Evolutionary conservation across 1,284 basidiomycete species (phyloP).

Genomic region (Cryptococcus neoformans): DNA sequence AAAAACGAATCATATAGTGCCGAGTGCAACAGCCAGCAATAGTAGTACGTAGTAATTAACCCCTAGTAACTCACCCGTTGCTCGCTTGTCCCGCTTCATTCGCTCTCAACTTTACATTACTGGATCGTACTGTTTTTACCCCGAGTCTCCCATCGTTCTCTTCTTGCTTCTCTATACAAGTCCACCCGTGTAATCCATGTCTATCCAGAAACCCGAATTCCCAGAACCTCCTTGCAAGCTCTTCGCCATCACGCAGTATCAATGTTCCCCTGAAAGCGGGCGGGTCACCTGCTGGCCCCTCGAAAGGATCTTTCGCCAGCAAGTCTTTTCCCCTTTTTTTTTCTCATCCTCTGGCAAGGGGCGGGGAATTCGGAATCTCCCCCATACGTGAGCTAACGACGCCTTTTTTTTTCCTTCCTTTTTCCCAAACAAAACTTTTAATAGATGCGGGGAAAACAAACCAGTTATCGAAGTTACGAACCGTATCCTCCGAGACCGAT

Average conservation of each 20-base stretch:
- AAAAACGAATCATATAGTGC: not conserved
- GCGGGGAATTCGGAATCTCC: no score
- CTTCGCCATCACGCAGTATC: conserved; percentile 34
- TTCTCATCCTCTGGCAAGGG: not conserved
- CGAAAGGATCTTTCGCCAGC: conserved; percentile 16
- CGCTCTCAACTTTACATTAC: not conserved
- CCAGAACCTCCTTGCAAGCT: conserved; percentile 22
- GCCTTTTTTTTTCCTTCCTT: no score
- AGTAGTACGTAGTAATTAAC: no score
- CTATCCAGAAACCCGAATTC: not conserved
- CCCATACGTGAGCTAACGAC: no score
- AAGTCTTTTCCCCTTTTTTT: not conserved
- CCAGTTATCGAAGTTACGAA: conserved; percentile 39
- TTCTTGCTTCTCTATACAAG: not conserved
- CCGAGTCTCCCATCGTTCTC: not conserved
- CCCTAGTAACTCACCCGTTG: no score
- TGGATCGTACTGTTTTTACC: no score
- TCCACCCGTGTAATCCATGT: no score
- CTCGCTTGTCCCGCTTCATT: no score
- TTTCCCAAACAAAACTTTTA: not conserved
- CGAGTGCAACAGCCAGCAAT: no score
- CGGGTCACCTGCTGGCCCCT: conserved; percentile 39
- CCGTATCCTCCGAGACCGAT: conserved; percentile 4
- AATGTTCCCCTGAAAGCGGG: conserved; percentile 29
- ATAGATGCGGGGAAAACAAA: conserved; percentile 9